Evolutionary conservation across 176 grass and related monocot genomes (phyloP).

Genomic region (Oryza meridionalis): DNA sequence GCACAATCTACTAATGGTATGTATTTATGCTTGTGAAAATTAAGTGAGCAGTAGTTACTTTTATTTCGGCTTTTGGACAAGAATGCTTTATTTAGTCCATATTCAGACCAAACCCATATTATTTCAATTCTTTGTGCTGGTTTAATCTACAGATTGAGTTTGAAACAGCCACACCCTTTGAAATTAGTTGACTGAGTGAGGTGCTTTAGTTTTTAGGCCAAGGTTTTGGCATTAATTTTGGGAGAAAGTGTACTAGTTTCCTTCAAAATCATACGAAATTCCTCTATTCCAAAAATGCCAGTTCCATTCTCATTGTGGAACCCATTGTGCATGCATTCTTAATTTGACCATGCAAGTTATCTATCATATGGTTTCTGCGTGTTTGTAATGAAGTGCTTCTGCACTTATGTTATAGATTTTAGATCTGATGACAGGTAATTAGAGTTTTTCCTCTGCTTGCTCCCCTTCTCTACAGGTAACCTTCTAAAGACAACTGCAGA

Average conservation of each 20-base stretch:
- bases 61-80: neutral
- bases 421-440: constrained; percentile 9
- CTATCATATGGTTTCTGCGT: neutral
- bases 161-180: neutral
- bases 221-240: constrained; percentile 7
- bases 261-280: neutral
- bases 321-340: neutral
- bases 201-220: neutral
- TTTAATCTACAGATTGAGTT: neutral
- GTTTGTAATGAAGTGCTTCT: neutral
- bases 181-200: neutral
- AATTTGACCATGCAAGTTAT: neutral
- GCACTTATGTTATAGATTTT: constrained; percentile 1
- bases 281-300: neutral
- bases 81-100: neutral
- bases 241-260: neutral
- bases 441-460: constrained; percentile 7
- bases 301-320: constrained; percentile 2
- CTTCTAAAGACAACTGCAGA: constrained; percentile 56
- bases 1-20: constrained; percentile 66
- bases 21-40: neutral
- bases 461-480: constrained; percentile 45
- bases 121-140: neutral
- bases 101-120: neutral
- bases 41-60: neutral